Percentiles rank a stretch among this genome's conserved stretches.
Evolutionary conservation across 345 rosid species (phyloP).

Genomic region (Lepidium aucheri): DNA sequence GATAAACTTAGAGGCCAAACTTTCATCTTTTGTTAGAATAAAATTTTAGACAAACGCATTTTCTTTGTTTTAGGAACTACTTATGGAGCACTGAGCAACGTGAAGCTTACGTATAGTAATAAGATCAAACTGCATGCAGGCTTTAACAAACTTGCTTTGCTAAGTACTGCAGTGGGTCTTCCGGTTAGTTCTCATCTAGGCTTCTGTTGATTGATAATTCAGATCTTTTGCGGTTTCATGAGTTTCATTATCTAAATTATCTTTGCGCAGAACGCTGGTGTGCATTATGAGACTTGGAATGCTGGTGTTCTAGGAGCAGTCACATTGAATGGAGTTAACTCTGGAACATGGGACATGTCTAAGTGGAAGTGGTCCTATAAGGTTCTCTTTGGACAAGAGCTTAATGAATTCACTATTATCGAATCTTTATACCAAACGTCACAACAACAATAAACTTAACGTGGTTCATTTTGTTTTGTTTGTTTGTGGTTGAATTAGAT

Average conservation of each 20-base stretch:
- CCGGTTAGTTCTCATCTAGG: conserved; percentile 44
- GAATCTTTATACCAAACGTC: not conserved
- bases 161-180: conserved; percentile 77
- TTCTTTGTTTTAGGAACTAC: conserved; percentile 46
- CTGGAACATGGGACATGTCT: conserved; percentile 56
- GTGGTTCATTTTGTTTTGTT: not conserved
- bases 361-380: conserved; percentile 83
- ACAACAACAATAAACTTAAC: not conserved
- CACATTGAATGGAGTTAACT: conserved; percentile 50
- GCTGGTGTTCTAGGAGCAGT: conserved; percentile 70
- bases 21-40: not conserved
- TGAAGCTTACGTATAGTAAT: conserved; percentile 50
- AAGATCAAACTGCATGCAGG: conserved; percentile 62
- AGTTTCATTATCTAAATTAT: not conserved
- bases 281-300: conserved; percentile 64
- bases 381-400: conserved; percentile 30
- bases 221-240: no score
- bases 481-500: conserved; percentile 31
- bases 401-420: not conserved
- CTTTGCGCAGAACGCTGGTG: conserved; percentile 47
- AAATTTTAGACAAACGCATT: not conserved
- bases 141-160: conserved; percentile 58
- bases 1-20: not conserved
- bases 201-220: no score
- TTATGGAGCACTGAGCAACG: conserved; percentile 44